Percentiles rank a stretch among this genome's conserved stretches.
These are phyloP conservation scores for Meyerozyma smithsonii DNA, from an alignment of 1,139 yeast genomes.

Conservation along the genomic window DNA sequence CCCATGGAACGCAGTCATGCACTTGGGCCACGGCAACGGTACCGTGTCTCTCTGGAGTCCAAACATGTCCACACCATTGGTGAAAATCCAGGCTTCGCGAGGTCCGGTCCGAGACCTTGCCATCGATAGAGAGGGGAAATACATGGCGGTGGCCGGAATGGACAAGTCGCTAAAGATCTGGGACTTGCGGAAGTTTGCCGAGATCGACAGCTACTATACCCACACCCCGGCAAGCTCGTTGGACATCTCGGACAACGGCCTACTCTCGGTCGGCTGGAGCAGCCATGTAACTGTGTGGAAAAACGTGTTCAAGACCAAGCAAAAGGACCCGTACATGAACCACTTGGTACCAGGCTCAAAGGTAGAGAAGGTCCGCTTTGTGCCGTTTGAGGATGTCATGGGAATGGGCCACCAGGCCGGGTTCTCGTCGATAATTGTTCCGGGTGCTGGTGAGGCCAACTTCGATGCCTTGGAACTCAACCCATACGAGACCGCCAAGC, in stretches of 20 bases:
- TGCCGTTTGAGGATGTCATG: slow-evolving; percentile 93
- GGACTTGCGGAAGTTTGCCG: slow-evolving; percentile 86
- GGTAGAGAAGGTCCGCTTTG: slow-evolving; percentile 63
- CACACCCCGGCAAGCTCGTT: slow-evolving; percentile 86
- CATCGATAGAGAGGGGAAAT: slow-evolving; percentile 85
- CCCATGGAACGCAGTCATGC: slow-evolving; percentile 94
- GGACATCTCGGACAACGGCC: slow-evolving; percentile 82
- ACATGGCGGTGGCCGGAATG: slow-evolving; percentile 91
- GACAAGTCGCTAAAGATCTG: slow-evolving; percentile 84
- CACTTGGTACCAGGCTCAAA: slow-evolving; percentile 79
- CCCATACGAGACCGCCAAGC: slow-evolving; percentile 88
- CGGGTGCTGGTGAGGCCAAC: slow-evolving; percentile 98
- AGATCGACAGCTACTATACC: slow-evolving; percentile 65
- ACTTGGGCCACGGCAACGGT: slow-evolving; percentile 91
- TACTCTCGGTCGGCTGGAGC: slow-evolving; percentile 89
- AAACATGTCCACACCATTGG: slow-evolving; percentile 79
- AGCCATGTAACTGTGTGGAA: slow-evolving; percentile 91
- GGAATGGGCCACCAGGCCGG: slow-evolving; percentile 86
- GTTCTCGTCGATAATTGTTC: slow-evolving; percentile 74
- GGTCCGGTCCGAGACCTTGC: slow-evolving; percentile 89
- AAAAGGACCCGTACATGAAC: slow-evolving; percentile 84
- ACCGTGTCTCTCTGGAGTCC: slow-evolving; percentile 95
- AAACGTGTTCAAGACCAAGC: slow-evolving; percentile 60
- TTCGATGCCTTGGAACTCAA: slow-evolving; percentile 91
- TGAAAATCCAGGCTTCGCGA: slow-evolving; percentile 69